Evolutionary conservation across 495 filamentous ascomycete genomes (phyloP).

Genomic region (Penicillium longicatenatum): DNA sequence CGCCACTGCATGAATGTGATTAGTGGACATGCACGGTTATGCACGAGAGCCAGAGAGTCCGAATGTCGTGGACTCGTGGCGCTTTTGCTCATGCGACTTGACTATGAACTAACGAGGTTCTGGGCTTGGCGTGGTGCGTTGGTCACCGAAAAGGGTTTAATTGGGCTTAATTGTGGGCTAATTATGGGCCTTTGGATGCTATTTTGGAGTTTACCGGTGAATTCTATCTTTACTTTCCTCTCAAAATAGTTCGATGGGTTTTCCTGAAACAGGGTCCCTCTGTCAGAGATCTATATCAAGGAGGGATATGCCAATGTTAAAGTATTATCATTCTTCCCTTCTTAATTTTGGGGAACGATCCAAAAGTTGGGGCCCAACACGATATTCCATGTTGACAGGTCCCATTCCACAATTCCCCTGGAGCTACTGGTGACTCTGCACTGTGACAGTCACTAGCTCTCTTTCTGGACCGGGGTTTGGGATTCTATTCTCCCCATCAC

Average conservation of each 20-base stretch:
- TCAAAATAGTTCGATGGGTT: slow-evolving; percentile 16
- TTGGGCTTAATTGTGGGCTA: slow-evolving; percentile 20
- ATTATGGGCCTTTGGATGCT: slow-evolving; percentile 24
- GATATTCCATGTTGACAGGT: not conserved
- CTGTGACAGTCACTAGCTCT: slow-evolving; percentile 4
- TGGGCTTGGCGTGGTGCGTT: slow-evolving; percentile 1
- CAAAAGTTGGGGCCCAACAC: not conserved
- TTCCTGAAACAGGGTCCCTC: slow-evolving; percentile 28
- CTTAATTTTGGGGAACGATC: not conserved
- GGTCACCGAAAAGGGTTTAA: not conserved
- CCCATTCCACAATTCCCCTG: not conserved
- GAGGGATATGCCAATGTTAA: not conserved
- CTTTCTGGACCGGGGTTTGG: slow-evolving; percentile 1
- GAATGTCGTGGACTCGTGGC: not conserved
- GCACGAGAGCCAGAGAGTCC: not conserved
- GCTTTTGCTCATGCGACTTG: not conserved
- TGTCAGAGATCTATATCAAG: slow-evolving; percentile 25
- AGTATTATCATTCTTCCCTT: not conserved
- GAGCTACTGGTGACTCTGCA: slow-evolving; percentile 2
- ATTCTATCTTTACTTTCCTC: slow-evolving; percentile 28
- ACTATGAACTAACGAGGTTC: not conserved
- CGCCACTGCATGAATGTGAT: slow-evolving; percentile 6
- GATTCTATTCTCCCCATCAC: slow-evolving; percentile 9
- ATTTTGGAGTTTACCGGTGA: slow-evolving; percentile 1
- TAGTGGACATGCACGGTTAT: slow-evolving; percentile 4